Evolutionary conservation across 164 flowering plant species (phyloP).

Genomic region (Nelumbo lutea): DNA sequence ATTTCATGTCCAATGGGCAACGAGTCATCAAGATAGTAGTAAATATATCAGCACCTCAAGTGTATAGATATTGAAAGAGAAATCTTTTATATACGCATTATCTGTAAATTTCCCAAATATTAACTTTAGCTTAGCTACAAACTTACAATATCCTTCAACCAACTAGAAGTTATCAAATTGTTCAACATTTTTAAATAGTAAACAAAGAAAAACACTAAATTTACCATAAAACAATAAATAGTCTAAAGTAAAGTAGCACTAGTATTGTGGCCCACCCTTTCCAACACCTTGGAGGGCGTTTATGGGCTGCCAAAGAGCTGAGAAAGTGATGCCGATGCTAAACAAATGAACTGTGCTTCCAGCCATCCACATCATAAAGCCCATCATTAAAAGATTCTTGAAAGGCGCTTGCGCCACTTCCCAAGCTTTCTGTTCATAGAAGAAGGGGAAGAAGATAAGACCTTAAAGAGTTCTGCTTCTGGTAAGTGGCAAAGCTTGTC

Average conservation of each 20-base stretch:
- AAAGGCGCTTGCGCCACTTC: conserved; percentile 96
- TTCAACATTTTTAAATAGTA: not conserved
- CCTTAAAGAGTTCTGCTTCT: not conserved
- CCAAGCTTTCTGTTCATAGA: conserved; percentile 89
- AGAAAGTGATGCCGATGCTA: conserved; percentile 96
- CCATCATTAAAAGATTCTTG: conserved; percentile 97
- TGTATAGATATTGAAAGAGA: too few species aligned
- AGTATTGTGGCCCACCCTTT: conserved; percentile 46
- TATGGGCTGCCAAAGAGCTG: conserved; percentile 98
- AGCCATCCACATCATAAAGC: conserved; percentile 99
- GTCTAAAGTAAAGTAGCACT: not conserved
- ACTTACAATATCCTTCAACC: too few species aligned
- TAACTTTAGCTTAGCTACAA: too few species aligned
- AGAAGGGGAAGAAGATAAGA: not conserved
- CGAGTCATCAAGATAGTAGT: too few species aligned
- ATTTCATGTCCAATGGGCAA: too few species aligned
- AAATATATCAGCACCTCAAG: too few species aligned
- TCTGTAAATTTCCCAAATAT: too few species aligned
- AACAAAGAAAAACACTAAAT: not conserved
- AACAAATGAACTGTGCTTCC: conserved; percentile 96
- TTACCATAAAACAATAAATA: not conserved
- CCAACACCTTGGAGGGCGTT: conserved; percentile 97
- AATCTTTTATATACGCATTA: too few species aligned
- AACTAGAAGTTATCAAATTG: not conserved
- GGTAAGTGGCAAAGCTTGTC: not conserved